Conservation (phyloP, 2,329 filamentous ascomycete species). For the Beauveria pseudobassiana region DNA sequence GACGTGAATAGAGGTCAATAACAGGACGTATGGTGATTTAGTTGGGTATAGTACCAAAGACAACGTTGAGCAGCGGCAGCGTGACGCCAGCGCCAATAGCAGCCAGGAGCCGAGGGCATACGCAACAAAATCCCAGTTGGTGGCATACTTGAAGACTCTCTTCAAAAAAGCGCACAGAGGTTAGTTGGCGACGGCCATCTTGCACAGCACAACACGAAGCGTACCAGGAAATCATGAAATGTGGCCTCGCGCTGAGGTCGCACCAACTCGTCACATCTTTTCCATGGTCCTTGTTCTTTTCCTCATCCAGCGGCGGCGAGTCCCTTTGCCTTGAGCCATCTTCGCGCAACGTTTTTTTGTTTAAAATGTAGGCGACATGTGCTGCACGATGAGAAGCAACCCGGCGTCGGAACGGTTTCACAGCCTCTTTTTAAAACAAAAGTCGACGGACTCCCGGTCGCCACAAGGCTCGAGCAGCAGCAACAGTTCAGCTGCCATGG, state of each 20-base stretch:
- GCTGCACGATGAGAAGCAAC: not conserved
- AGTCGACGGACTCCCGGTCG: not conserved
- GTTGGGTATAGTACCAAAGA: slow-evolving; percentile 38
- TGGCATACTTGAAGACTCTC: slow-evolving; percentile 48
- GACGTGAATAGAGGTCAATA: slow-evolving; percentile 32
- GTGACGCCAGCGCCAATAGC: slow-evolving; percentile 47
- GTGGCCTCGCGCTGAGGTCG: slow-evolving; percentile 34
- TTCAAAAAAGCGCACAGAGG: slow-evolving; percentile 13
- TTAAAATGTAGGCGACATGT: not conserved
- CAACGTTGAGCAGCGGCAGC: slow-evolving; percentile 51
- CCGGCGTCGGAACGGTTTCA: not conserved
- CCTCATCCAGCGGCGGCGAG: not conserved
- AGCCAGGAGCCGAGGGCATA: slow-evolving; percentile 40
- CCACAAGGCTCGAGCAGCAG: not conserved
- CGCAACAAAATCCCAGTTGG: slow-evolving; percentile 41
- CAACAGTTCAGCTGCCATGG: not conserved
- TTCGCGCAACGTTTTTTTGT: not conserved
- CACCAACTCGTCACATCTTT: slow-evolving; percentile 14
- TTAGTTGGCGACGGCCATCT: slow-evolving; percentile 2
- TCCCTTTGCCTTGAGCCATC: not conserved
- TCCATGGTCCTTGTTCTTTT: slow-evolving; percentile 9
- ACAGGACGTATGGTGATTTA: not conserved
- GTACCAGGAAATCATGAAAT: slow-evolving; percentile 33
- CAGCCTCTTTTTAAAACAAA: not conserved
- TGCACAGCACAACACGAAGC: not conserved